These are phyloP conservation scores for Hyaloperonospora arabidopsidis DNA, from an alignment of 352 stramenopile species.

Conservation along the genomic window DNA sequence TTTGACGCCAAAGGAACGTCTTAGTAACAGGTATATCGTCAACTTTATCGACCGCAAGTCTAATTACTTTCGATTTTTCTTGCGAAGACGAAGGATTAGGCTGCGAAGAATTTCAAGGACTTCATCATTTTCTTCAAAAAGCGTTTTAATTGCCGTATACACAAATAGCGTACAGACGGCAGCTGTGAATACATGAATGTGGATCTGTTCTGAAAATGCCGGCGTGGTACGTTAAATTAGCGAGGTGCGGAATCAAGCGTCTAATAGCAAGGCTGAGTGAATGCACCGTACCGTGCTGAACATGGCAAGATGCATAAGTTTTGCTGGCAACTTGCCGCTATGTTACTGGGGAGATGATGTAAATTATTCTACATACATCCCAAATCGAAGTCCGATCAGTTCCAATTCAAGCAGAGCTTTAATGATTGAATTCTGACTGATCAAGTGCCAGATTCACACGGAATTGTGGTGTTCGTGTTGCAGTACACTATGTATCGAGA, in stretches of 20 bases:
- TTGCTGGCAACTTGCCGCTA: constrained; percentile 15
- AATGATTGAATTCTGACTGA: neutral
- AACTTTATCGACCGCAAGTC: constrained; percentile 9
- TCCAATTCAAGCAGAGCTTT: constrained; percentile 6
- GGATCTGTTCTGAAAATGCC: too few species aligned
- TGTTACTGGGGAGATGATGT: constrained; percentile 22
- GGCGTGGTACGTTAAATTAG: too few species aligned
- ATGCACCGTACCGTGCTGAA: neutral
- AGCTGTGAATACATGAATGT: constrained; percentile 3
- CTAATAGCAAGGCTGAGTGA: too few species aligned
- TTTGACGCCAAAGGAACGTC: neutral
- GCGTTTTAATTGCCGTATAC: neutral
- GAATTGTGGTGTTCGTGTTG: constrained; percentile 12
- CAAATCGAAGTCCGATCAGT: constrained; percentile 19
- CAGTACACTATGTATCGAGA: constrained; percentile 12
- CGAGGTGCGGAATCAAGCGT: too few species aligned
- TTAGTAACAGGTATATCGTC: neutral
- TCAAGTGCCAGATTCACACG: neutral
- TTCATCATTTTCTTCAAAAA: neutral
- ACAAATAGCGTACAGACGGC: constrained; percentile 13
- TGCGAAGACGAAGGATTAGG: constrained; percentile 2
- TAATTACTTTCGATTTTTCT: constrained; percentile 10
- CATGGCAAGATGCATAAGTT: constrained; percentile 12
- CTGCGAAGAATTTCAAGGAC: constrained; percentile 3
- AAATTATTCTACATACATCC: constrained; percentile 19